Evolutionary conservation across 2,329 filamentous ascomycete genomes (phyloP), one percentile per base, ranked within the genome.

Genomic region (Cladosporium sp.): DNA sequence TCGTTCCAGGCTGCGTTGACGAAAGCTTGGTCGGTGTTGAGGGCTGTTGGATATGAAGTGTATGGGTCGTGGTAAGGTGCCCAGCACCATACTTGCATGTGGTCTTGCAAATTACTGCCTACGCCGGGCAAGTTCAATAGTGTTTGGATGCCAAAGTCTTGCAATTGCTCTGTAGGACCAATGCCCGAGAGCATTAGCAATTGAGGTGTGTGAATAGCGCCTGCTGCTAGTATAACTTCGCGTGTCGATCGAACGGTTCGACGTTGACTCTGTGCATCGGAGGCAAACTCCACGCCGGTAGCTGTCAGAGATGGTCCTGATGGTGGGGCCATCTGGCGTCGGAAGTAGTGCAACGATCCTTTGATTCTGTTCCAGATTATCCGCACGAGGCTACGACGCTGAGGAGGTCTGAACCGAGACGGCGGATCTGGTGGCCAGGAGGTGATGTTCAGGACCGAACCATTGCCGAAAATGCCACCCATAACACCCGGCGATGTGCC

Each of bases 71-170:
- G 56, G 60, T 63, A 67, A 8, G 64, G 64, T 12, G 61, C 62
- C 57, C 59, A 62, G 39, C 61, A 63, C 61, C 60, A 65, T n/a
- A 63, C 61, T 51, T 65, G 62, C 15, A 61, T 59, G 40, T 86
- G 84, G 64, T 89, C 84, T 58, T 85, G 75, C 0, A 89, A 74
- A 68, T 88, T 85, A 60, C 79, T 80, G 1, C 86, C 86, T 2
- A 89, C 84, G 35, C 86, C 83, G 1, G 81, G 79, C 0, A 84
- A 80, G 59, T 87, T 77, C 4, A 79, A 73, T 15, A 85, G 62
- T 1, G 81, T 70, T 1, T 75, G 66, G 59, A 88, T 86, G 15
- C 73, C 70, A 4, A 61, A 51, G 3, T 22, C 15, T 17, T 75
- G 61, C 2, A 88, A 75, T 60, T 83, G 77, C 0, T 72, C 64